Evolutionary conservation across 345 rosid species (phyloP).

Genomic region (Moricandia arvensis): DNA sequence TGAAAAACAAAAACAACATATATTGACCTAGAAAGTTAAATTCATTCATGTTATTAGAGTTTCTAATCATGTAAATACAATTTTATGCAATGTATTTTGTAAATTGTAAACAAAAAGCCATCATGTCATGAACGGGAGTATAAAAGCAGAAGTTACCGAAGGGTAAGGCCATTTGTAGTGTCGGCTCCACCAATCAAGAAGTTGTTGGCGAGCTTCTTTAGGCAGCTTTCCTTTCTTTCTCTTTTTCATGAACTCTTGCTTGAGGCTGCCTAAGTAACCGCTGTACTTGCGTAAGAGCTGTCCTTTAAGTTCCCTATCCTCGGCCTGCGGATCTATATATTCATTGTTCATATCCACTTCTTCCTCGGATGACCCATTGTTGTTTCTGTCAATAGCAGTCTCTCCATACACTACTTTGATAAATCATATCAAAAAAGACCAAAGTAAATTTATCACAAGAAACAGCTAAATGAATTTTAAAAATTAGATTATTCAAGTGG

Average conservation of each 20-base stretch:
- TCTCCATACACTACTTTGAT: conserved; percentile 43
- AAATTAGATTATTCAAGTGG: neutral
- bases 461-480: neutral
- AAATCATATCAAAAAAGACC: neutral
- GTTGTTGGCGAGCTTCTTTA: conserved; percentile 80
- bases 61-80: neutral
- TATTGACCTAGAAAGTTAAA: neutral
- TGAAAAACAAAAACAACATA: neutral
- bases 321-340: conserved; percentile 81
- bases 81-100: neutral
- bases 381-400: conserved; percentile 48
- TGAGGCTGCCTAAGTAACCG: conserved; percentile 75
- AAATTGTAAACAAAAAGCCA: neutral
- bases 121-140: neutral
- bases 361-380: conserved; percentile 64
- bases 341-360: conserved; percentile 57
- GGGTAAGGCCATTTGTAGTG: conserved; percentile 99
- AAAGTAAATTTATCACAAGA: neutral
- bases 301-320: conserved; percentile 81
- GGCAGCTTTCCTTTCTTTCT: conserved; percentile 92
- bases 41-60: neutral
- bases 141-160: conserved; percentile 50
- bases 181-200: conserved; percentile 92
- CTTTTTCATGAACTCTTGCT: conserved; percentile 90
- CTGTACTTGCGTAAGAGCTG: conserved; percentile 83